Base-by-base conservation (phyloP, 2,329 filamentous ascomycete species). In the Daldinia eschscholtzii region DNA sequence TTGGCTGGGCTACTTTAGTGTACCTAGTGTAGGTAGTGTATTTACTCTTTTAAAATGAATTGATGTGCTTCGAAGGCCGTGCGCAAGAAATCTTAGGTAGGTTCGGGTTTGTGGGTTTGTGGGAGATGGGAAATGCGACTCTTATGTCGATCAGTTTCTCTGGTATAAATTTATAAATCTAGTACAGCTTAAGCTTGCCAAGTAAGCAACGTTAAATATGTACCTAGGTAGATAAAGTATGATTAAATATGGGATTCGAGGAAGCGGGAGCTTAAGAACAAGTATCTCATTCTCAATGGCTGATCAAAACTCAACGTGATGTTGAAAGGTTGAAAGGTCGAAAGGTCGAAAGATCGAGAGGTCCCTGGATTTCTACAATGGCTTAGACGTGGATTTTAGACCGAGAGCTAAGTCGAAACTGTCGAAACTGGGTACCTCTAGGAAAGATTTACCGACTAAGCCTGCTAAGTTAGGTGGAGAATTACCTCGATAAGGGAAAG, bases 1-100 rank as follows among this genome's bases (percentile, higher is more conserved):
- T 67, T 64, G 65, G 68, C 61, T 69, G 61, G 65, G 63, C 60
- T 67, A 55, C 37, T 12, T 50, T 48, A 48, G 44, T 48, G 44
- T 48, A 48, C 23, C 23, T 33, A 50, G 46, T 28, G 46, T 52
- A 46, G 18, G 7, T 46, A 33, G 46, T 48, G 37, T 42, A 42
- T 42, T 26, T 30, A 59, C 64, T 65, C 33, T 68, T 68, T 52
- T 70, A 61, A 71, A 71, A 71, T 71, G 69, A 71, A 61, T 66
- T 71, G 66, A 71, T 71, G 66, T 69, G 69, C 66, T 67, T 67
- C 37, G 12, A 65, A 65, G 66, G 26, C 69, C 69, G 69, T 71
- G 69, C 66, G 61, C 69, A n/a, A 50, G 46, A 62, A 64, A 65
- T 62, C 61, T 61, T 28, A 41, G 39, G 56, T 30, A 41, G 44